Evolutionary conservation across 768 basidiomycete genomes (phyloP), one percentile per base, ranked within the genome.

Genomic region (Kwoniella shandongensis): DNA sequence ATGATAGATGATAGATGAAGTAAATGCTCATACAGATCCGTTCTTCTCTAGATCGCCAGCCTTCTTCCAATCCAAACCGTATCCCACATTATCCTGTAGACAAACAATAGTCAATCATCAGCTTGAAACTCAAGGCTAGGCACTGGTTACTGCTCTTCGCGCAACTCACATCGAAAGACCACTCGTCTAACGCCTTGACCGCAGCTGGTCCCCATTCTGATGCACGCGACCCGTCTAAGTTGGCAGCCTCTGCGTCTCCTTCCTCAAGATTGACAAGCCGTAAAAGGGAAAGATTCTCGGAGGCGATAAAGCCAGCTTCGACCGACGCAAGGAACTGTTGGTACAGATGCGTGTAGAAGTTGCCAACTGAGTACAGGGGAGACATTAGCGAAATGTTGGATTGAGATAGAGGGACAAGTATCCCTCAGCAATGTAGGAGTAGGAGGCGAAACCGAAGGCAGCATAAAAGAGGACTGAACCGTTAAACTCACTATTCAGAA

Each of bases 291-390:
- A 84, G 81, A 69, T 85, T 89, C 18, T 74, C 63, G 1, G 83
- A 79, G 26, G 79, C 75, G 75, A 98, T 91, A 78, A 89, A 94
- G 2, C 88, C 89, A 13, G 83, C 83, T 23, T 81, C 74, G 49
- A 89, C 77, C 11, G 86, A 85, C 45, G 80, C 83, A 56, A 83
- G 77, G 67, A 97, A 83, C 50, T 94, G 83, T 8, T 81, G 78
- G 20, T 86, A 84, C n/a, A 99, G 79, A 1, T 91, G 86, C 23
- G 89, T 83, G 77, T 84, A 99, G 79, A 87, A 96, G 0, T 82
- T 82, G 26, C 83, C 82, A 25, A 96, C 87, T 72, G 47, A 2
- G 25, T 32, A 32, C 32, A 44, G 25, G 30, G 32, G 17, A 35
- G 52, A 17, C 58, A 20, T 46, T 23, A 47, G 47, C 48, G 42